Evolutionary conservation across 2,329 filamentous ascomycete species (phyloP), one percentile per base, ranked within the genome.

Genomic region (Aspergillus persii): DNA sequence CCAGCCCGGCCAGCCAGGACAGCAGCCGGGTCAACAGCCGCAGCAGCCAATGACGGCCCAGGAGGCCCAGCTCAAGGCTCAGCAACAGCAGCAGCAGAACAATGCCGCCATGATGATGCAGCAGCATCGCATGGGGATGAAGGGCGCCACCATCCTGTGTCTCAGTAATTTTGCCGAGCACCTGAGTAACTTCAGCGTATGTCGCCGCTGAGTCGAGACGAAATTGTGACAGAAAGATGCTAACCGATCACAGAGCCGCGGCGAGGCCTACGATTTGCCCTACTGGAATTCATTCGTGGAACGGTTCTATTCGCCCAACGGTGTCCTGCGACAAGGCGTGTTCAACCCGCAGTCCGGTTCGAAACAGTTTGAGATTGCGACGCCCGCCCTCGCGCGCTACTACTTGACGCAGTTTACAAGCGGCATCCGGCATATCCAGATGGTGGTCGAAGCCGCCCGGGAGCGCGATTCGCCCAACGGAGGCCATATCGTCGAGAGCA

Each of bases 331-430:
- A 47, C 86, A 94, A 67, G 84, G 87, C 3, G 80, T 96, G 15
- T 82, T 75, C 64, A 76, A 78, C 29, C 68, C 72, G 4, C 81
- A 84, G 23, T 78, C 78, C 58, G 85, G 87, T 49, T 81, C 89
- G 57, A 97, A 96, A 78, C 86, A 89, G 68, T 97, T 93, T 69
- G 93, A 97, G 72, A 92, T 98, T 52, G 85, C 89, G 2, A 91
- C 86, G 59, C 86, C 92, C 3, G 90, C 90, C 0, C 81, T 99
- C 50, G 86, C 94, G 36, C 87, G 94, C 69, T 98, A 95, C 75
- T 97, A 96, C 73, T 87, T 90, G 68, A 93, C 91, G 0, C 89
- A 96, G 69, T 97, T 95, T 72, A 88, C 89, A 58, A 94, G 91
- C 61, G 93, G 92, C 6, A 88, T 97, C 57, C 89, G 86, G 66